Conservation (phyloP, 2,329 filamentous ascomycete genomes). For the Paraconiothyrium brasiliense region DNA sequence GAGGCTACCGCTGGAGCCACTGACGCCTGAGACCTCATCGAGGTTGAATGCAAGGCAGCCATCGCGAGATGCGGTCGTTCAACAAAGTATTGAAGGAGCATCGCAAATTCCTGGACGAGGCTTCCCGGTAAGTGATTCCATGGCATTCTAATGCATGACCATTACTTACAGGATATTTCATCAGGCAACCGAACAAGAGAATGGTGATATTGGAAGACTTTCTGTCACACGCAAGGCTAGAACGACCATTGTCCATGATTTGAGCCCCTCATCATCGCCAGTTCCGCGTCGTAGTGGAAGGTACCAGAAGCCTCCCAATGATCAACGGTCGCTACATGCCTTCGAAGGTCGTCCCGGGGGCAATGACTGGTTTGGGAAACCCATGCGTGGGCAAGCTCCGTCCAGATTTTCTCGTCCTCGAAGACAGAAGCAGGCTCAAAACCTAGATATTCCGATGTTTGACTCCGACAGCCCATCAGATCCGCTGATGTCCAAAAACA, state of each 20-base stretch:
- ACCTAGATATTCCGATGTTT: slow-evolving; percentile 8
- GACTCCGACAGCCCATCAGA: not conserved
- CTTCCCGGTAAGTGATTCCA: not conserved
- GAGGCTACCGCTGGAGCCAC: slow-evolving; percentile 12
- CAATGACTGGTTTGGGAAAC: slow-evolving; percentile 35
- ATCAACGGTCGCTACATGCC: slow-evolving; percentile 40
- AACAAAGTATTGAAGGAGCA: slow-evolving; percentile 22
- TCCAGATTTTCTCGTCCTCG: slow-evolving; percentile 11
- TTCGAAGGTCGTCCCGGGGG: slow-evolving; percentile 25
- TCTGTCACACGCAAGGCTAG: not conserved
- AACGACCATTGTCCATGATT: not conserved
- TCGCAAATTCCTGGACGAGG: not conserved
- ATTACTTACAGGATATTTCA: not conserved
- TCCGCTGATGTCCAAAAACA: slow-evolving; percentile 20
- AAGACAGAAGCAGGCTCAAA: slow-evolving; percentile 16
- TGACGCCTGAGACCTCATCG: slow-evolving; percentile 32
- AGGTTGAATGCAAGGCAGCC: slow-evolving; percentile 10
- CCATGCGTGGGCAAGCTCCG: slow-evolving; percentile 18
- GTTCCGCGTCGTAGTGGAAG: slow-evolving; percentile 12
- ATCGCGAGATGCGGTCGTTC: slow-evolving; percentile 18
- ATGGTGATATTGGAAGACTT: not conserved
- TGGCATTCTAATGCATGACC: not conserved
- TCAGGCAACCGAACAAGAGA: not conserved
- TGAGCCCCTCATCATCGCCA: not conserved
- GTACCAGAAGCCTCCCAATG: slow-evolving; percentile 20